Evolutionary conservation across 2,329 filamentous ascomycete species (phyloP).

Genomic region (Hirsutella thompsonii): DNA sequence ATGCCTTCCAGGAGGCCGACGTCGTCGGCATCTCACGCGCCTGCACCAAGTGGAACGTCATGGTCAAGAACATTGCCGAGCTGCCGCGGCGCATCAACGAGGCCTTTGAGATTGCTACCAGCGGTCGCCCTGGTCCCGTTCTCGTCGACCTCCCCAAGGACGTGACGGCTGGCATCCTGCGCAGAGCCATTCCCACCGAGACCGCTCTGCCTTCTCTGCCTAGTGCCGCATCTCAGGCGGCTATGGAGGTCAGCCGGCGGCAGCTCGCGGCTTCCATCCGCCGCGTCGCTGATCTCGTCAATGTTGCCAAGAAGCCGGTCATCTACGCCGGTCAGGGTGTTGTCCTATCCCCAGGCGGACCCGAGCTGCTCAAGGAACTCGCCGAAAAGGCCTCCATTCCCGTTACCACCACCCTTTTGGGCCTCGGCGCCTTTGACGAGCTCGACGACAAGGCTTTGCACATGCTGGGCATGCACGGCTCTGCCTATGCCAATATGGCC

Average conservation of each 20-base stretch:
- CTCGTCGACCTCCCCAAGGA: conserved; percentile 95
- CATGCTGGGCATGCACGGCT: conserved; percentile 98
- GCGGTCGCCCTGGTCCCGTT: conserved; percentile 84
- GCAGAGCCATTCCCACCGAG: conserved; percentile 68
- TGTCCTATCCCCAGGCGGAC: conserved; percentile 65
- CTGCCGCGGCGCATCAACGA: conserved; percentile 90
- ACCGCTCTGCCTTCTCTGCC: conserved; percentile 67
- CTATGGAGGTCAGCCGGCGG: conserved; percentile 56
- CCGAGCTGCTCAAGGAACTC: conserved; percentile 70
- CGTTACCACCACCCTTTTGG: conserved; percentile 91
- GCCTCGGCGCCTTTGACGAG: conserved; percentile 85
- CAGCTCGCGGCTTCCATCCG: conserved; percentile 62
- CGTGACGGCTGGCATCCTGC: conserved; percentile 74
- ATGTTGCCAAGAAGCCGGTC: conserved; percentile 82
- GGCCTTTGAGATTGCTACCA: conserved; percentile 95
- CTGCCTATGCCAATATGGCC: conserved; percentile 93
- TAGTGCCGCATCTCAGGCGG: conserved; percentile 74
- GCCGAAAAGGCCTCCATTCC: conserved; percentile 83
- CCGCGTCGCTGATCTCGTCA: conserved; percentile 71
- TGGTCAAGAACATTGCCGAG: conserved; percentile 93
- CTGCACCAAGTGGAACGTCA: conserved; percentile 98
- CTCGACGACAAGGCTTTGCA: conserved; percentile 87
- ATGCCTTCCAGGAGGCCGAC: conserved; percentile 95
- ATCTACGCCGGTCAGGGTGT: conserved; percentile 93
- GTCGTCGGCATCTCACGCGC: conserved; percentile 85